Evolutionary conservation across 805 yeast genomes (phyloP).

Genomic region (Alloascoidea hylecoeti): DNA sequence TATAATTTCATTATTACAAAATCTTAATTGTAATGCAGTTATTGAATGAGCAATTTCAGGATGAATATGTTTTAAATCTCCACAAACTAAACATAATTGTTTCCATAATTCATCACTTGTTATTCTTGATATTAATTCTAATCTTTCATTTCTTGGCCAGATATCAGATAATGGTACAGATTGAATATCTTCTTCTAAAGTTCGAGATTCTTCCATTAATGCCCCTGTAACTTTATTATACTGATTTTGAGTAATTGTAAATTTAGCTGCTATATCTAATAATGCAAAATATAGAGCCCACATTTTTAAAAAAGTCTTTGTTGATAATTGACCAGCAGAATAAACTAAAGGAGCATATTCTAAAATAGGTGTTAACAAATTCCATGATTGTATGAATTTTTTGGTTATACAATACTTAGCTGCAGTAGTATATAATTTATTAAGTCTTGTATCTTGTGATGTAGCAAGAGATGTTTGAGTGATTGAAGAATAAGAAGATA

Average conservation of each 20-base stretch:
- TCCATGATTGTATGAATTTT: not conserved
- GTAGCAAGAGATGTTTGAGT: too few species aligned
- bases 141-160: not conserved
- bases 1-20: not conserved
- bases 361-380: not conserved
- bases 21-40: not conserved
- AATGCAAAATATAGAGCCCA: constrained; percentile 1
- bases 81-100: not conserved
- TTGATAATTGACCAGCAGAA: not conserved
- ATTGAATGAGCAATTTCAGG: not conserved
- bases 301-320: not conserved
- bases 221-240: constrained; percentile 1
- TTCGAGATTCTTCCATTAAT: too few species aligned
- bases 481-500: too few species aligned
- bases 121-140: not conserved
- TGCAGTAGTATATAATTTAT: not conserved
- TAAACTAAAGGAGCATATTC: not conserved
- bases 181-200: too few species aligned
- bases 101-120: constrained; percentile 1
- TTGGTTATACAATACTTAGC: not conserved
- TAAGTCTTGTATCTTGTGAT: too few species aligned
- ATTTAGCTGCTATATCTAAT: not conserved
- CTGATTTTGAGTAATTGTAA: not conserved
- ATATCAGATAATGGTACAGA: too few species aligned
- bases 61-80: not conserved